phyloP scores from a whole-genome alignment of 306 rosid species.

The Cucurbita maxima region DNA sequence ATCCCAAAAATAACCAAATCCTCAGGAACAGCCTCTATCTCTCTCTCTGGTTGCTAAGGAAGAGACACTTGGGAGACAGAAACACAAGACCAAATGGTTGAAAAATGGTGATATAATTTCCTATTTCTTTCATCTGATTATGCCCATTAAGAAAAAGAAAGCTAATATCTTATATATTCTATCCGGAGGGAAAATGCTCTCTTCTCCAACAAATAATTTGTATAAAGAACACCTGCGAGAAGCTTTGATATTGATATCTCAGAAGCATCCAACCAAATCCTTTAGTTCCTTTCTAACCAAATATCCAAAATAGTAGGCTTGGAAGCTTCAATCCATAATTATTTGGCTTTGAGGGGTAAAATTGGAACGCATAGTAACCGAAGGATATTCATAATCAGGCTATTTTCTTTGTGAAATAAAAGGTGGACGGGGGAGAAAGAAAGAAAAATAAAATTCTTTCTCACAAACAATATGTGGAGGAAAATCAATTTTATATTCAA shows the following conservation, averaged over 20 bases:
- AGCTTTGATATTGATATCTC: background rate
- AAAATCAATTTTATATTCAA: background rate
- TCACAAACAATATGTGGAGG: background rate
- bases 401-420: background rate
- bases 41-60: too few species aligned
- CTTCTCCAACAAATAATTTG: background rate
- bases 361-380: background rate
- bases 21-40: too few species aligned
- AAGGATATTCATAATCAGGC: background rate
- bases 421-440: background rate
- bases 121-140: too few species aligned
- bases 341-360: background rate
- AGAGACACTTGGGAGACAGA: too few species aligned
- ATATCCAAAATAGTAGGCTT: background rate
- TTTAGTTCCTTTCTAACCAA: background rate
- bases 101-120: too few species aligned
- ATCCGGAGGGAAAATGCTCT: too few species aligned
- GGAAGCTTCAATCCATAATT: background rate
- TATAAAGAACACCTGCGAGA: background rate
- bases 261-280: background rate
- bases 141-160: too few species aligned
- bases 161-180: too few species aligned
- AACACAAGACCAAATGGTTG: too few species aligned
- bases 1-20: too few species aligned
- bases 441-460: background rate